Evolutionary conservation across 768 basidiomycete genomes (phyloP).

Genomic region (Clathrus columnatus): DNA sequence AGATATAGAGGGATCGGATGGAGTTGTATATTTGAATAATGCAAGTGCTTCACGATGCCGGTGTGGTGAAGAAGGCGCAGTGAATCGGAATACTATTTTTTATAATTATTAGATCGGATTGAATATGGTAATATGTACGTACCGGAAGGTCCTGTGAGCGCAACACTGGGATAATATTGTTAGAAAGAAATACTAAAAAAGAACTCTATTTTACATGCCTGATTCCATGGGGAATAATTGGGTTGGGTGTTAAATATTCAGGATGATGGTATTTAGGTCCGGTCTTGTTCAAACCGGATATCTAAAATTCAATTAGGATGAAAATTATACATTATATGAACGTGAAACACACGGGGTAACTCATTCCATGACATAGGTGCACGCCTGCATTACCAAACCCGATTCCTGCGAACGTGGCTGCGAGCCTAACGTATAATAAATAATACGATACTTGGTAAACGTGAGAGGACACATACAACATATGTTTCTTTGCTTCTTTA

Average conservation of each 20-base stretch:
- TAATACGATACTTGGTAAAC: neutral
- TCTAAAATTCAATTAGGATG: too few relatives aligned
- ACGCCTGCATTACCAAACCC: conserved; percentile 94
- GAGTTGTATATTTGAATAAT: conserved; percentile 62
- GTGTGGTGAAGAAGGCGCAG: conserved; percentile 85
- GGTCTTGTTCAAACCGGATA: conserved; percentile 90
- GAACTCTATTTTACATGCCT: conserved; percentile 34
- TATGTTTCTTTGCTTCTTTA: conserved; percentile 76
- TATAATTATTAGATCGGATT: neutral
- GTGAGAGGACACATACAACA: conserved; percentile 54
- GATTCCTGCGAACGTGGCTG: conserved; percentile 90
- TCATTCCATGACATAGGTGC: conserved; percentile 85
- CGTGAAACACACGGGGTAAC: conserved; percentile 57
- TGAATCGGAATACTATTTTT: conserved; percentile 79
- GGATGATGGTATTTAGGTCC: conserved; percentile 89
- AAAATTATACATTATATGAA: conserved; percentile 4
- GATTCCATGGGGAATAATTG: conserved; percentile 91
- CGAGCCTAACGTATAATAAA: conserved; percentile 46
- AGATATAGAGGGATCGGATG: conserved; percentile 51
- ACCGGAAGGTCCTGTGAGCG: conserved; percentile 83
- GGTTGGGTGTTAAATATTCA: conserved; percentile 75
- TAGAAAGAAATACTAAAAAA: neutral
- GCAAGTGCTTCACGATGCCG: conserved; percentile 85
- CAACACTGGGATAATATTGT: conserved; percentile 44
- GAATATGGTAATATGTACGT: too few relatives aligned